Percentiles rank a stretch among this genome's conserved stretches.
These are phyloP conservation scores for Sarocladiaceae sp. DNA, from an alignment of 2,329 filamentous ascomycete genomes.

Conservation along the genomic window DNA sequence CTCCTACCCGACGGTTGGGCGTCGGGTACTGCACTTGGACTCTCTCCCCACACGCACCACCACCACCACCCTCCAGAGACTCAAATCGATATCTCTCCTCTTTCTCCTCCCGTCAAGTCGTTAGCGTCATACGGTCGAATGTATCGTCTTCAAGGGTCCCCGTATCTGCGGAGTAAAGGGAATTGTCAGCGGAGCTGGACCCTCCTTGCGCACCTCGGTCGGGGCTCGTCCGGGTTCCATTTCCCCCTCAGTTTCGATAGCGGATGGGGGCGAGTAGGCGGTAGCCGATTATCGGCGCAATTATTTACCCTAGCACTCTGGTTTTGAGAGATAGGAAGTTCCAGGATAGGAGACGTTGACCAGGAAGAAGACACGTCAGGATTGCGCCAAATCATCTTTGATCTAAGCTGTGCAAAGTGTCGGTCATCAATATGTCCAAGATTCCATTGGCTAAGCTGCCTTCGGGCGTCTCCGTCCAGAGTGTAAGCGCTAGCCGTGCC, in stretches of 20 bases:
- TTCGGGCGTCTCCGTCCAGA: not conserved
- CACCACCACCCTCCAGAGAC: not conserved
- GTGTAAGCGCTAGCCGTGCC: not conserved
- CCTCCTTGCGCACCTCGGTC: not conserved
- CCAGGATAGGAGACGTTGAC: too few relatives aligned
- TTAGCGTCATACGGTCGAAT: too few relatives aligned
- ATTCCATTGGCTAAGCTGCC: slow-evolving; percentile 4
- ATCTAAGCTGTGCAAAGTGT: too few relatives aligned
- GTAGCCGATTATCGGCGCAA: too few relatives aligned
- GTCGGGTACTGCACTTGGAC: slow-evolving; percentile 3
- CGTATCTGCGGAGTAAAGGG: slow-evolving; percentile 3
- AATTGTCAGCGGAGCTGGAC: not conserved
- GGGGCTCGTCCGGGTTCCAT: not conserved
- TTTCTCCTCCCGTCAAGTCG: too few relatives aligned
- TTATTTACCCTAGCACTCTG: too few relatives aligned
- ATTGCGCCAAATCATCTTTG: too few relatives aligned
- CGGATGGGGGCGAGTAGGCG: slow-evolving; percentile 1
- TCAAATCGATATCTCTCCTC: too few relatives aligned
- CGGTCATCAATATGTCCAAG: not conserved
- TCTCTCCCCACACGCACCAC: not conserved
- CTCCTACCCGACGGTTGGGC: not conserved
- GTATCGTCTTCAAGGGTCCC: too few relatives aligned
- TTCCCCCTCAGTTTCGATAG: not conserved
- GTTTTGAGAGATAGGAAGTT: too few relatives aligned
- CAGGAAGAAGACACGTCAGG: not conserved